Conservation (phyloP, 106 monocot species). For the Agapanthus africanus region DNA sequence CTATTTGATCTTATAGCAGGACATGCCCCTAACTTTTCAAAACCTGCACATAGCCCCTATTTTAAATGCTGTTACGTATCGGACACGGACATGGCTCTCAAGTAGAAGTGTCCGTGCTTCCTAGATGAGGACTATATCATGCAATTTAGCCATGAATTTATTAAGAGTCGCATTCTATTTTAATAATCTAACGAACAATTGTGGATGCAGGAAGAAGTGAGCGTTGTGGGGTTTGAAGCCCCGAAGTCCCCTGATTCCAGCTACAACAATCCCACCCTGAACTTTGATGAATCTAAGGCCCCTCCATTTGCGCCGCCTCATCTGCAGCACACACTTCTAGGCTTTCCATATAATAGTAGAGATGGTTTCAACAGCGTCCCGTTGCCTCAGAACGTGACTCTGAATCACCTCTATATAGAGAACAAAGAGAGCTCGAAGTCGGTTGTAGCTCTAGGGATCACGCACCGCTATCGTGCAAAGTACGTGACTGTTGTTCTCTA, state of each 20-base stretch:
- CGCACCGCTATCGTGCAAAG: slow-evolving; percentile 68
- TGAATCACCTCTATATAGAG: slow-evolving; percentile 93
- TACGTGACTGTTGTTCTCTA: slow-evolving; percentile 81
- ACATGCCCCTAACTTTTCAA: no score
- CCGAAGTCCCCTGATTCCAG: slow-evolving; percentile 76
- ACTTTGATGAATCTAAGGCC: slow-evolving; percentile 62
- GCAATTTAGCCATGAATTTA: no score
- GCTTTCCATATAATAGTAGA: slow-evolving; percentile 34
- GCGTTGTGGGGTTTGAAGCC: slow-evolving; percentile 80
- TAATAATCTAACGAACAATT: neutral
- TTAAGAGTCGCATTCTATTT: neutral
- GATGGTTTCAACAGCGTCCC: slow-evolving; percentile 48
- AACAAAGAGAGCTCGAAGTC: slow-evolving; percentile 65
- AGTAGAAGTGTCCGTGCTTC: no score
- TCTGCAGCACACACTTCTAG: slow-evolving; percentile 56
- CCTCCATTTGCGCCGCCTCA: slow-evolving; percentile 71
- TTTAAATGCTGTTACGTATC: no score
- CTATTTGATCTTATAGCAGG: no score
- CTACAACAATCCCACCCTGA: slow-evolving; percentile 51
- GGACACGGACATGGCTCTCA: no score
- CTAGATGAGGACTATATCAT: no score
- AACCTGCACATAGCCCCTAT: no score
- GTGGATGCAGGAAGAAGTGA: slow-evolving; percentile 52
- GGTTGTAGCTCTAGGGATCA: slow-evolving; percentile 69
- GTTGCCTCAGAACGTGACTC: slow-evolving; percentile 62